Evolutionary conservation across 768 basidiomycete species (phyloP), one percentile per base, ranked within the genome.

Genomic region (Termitomyces sp.): DNA sequence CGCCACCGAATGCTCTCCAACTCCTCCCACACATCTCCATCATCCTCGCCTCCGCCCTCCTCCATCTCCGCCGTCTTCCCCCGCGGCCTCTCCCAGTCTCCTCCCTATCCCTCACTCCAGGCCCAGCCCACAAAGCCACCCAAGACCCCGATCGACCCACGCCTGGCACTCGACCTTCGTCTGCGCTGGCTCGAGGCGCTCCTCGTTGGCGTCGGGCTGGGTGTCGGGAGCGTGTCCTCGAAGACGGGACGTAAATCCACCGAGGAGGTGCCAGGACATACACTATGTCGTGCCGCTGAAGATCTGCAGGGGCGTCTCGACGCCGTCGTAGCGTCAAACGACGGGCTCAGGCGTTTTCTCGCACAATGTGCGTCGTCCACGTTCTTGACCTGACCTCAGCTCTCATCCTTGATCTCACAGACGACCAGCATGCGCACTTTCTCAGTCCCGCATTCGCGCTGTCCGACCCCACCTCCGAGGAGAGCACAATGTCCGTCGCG

Each of bases 161-260:
- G 71, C 0, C 74, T 90, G 14, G 87, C 92, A 3, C 73, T 94
- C 12, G 87, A 93, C 64, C 74, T 94, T 22, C 82, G 92, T 1
- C 68, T 93, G 36, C 78, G 88, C 56, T 91, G 89, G 89, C 75
- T 94, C 1, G 92, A 93, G 68, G 89, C 89, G 18, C 74, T 94
- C 51, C 73, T 93, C 3, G 69, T 85, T 40, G 92, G 91, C 40
- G 79, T 86, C 16, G 57, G 57, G 13, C 18, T 45, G 2, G 34
- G 43, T 3, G 32, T 18, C 14, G 42, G 14, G 9, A 12, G n/a
- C 16, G 1, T 26, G 26, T 37, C 54, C 27, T n/a, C n/a, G n/a
- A 56, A 32, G 34, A 18, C 55, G 0, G 36, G 43, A 4, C 74
- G 70, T 60, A 80, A 71, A 68, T 74, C 72, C 64, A 77, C 67